Conservation (phyloP, 345 rosid genomes). For the Citrus inodora region DNA sequence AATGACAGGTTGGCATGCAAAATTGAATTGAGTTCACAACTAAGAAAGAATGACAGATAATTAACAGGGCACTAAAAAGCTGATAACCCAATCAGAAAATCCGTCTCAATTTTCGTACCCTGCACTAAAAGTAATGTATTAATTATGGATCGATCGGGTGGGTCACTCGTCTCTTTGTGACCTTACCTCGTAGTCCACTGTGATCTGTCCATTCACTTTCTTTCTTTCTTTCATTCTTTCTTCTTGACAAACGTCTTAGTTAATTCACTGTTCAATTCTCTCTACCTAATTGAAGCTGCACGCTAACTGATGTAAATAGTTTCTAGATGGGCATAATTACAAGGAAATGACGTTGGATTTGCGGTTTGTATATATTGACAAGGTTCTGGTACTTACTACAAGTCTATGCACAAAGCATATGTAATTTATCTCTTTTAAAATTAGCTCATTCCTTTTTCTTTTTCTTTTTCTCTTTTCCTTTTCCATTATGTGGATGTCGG, state of each 20-base stretch:
- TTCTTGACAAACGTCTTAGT: background rate
- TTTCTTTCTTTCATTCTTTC: background rate
- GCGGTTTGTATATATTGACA: too few relatives aligned
- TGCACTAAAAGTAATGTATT: slow-evolving; percentile 5
- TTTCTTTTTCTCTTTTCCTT: too few relatives aligned
- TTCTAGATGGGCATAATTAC: too few relatives aligned
- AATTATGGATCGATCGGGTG: background rate
- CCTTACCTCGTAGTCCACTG: slow-evolving; percentile 9
- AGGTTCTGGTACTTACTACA: too few relatives aligned
- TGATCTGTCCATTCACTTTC: background rate
- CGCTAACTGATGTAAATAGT: too few relatives aligned
- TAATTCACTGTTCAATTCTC: background rate
- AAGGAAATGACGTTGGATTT: too few relatives aligned
- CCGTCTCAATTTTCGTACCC: slow-evolving; percentile 9
- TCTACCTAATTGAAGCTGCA: too few relatives aligned
- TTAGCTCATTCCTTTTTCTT: too few relatives aligned
- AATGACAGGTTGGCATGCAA: slow-evolving; percentile 4
- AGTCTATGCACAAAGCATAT: too few relatives aligned
- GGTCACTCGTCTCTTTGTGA: slow-evolving; percentile 1
- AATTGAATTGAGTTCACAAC: background rate
- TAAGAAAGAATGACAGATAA: background rate
- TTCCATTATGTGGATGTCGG: background rate
- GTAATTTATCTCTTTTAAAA: too few relatives aligned
- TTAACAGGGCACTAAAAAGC: background rate
- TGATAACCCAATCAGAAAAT: slow-evolving; percentile 3